Evolutionary conservation across 352 stramenopile species (phyloP), one percentile per base, ranked within the genome.

Genomic region (Pythium dissimile): DNA sequence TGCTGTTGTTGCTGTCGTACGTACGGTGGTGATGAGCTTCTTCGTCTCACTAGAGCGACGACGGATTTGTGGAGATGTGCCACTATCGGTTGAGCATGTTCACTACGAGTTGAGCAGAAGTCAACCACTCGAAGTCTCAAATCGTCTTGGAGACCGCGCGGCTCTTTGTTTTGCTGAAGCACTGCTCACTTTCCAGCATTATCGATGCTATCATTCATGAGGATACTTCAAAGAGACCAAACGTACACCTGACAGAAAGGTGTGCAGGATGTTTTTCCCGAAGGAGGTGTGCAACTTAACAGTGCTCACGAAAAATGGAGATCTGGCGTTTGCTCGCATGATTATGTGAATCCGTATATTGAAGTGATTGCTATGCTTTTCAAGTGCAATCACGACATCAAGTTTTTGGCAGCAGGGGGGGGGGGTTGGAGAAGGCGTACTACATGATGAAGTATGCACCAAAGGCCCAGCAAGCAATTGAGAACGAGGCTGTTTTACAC

Each of bases 381-480:
- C 42, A 52, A 53, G 26, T 50, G 26, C 20, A 59, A 59, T 35
- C 51, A 59, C 15, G 53, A 53, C 16, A 23, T 60, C 1, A 60
- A 60, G n/a, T 30, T 60, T 5, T n/a, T 60, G 2, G 42, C 16
- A 9, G 53, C 53, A 31, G 53, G 43, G 1, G 50, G 48, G 41
- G 50, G 50, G 51, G 51, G 7, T 27, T 21, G 2, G 39, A 59
- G 11, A 60, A 60, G 39, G 53, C 53, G 0, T 53, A 51, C 42
- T 60, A 59, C 42, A 59, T 59, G 52, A 59, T 59, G 39, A 59
- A 51, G n/a, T 59, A 59, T 34, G 30, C 52, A 4, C 45, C 53
- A 24, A 60, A 60, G 32, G 13, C n/a, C 5, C 42, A 53, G 15
- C 16, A 45, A 15, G 20, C 1, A 2, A n/a, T 53, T 3, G 53